Percentiles rank a stretch among this genome's conserved stretches.
Conservation (phyloP, 768 basidiomycete species). For the Hemileccinum impolitum region DNA sequence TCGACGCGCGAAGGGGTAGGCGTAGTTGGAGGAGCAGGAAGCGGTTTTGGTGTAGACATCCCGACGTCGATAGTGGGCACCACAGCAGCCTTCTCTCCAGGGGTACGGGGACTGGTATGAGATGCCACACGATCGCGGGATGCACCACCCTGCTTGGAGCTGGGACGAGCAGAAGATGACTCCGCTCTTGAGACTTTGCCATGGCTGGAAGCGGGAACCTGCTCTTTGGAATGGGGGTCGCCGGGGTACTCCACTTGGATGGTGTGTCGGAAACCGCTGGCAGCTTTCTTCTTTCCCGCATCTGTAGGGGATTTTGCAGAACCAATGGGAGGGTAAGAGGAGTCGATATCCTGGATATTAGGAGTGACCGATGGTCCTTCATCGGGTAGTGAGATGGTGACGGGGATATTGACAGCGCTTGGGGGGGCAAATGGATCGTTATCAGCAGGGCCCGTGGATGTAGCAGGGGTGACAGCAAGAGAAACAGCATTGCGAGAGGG, state of each 20-base stretch:
- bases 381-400: constrained; percentile 29
- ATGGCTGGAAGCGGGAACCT: constrained; percentile 16
- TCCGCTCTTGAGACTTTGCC: constrained; percentile 20
- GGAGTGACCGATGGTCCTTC: constrained; percentile 18
- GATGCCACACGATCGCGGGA: constrained; percentile 19
- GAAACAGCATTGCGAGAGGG: constrained; percentile 38
- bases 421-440: constrained; percentile 73
- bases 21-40: constrained; percentile 28
- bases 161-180: constrained; percentile 4
- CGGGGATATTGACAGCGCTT: constrained; percentile 25
- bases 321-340: constrained; percentile 21
- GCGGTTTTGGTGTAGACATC: constrained; percentile 22
- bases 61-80: constrained; percentile 13
- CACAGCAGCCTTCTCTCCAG: constrained; percentile 17
- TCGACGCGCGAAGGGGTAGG: constrained; percentile 20
- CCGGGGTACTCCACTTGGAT: constrained; percentile 92
- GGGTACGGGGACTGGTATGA: constrained; percentile 1
- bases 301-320: constrained; percentile 38
- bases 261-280: constrained; percentile 71
- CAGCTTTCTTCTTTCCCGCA: constrained; percentile 43
- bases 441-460: constrained; percentile 38
- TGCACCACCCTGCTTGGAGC: constrained; percentile 13
- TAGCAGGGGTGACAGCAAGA: constrained; percentile 45
- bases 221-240: constrained; percentile 39
- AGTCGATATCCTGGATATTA: constrained; percentile 17